These are phyloP conservation scores for Pleomassaria siparia DNA, from an alignment of 2,329 filamentous ascomycete genomes.

Conservation along the genomic window DNA sequence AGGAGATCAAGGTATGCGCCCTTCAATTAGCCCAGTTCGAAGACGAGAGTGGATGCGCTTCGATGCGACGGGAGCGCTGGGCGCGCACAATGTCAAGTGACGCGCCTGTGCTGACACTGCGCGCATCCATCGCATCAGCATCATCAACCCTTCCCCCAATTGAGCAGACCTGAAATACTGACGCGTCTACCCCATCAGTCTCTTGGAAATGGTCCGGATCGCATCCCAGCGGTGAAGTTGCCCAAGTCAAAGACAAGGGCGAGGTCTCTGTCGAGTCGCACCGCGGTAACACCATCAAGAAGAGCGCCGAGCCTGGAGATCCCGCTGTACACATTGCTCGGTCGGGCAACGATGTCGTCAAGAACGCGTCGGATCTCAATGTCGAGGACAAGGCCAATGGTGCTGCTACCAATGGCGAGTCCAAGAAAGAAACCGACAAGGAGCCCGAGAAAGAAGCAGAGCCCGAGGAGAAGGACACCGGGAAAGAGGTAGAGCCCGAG, in stretches of 20 bases:
- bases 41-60: too few species aligned
- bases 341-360: slow-evolving; percentile 65
- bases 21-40: too few species aligned
- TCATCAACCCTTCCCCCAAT: slow-evolving; percentile 27
- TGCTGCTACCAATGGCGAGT: slow-evolving; percentile 34
- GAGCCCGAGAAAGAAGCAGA: slow-evolving; percentile 29
- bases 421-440: slow-evolving; percentile 35
- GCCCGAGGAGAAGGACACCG: slow-evolving; percentile 21
- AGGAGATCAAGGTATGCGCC: slow-evolving; percentile 40
- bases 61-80: too few species aligned
- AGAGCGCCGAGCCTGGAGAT: slow-evolving; percentile 61
- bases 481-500: slow-evolving; percentile 32
- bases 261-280: slow-evolving; percentile 63
- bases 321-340: slow-evolving; percentile 63
- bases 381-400: slow-evolving; percentile 52
- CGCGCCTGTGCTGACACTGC: slow-evolving; percentile 9
- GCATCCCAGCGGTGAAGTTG: slow-evolving; percentile 58
- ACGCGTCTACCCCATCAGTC: slow-evolving; percentile 47
- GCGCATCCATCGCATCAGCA: slow-evolving; percentile 20
- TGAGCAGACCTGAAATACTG: slow-evolving; percentile 6
- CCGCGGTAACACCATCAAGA: slow-evolving; percentile 65
- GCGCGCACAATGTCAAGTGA: slow-evolving; percentile 4
- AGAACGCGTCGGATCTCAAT: slow-evolving; percentile 61
- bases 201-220: slow-evolving; percentile 64
- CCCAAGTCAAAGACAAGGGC: slow-evolving; percentile 60